A percentile compares a stretch with the other conserved stretches of the same genome.
Evolutionary conservation across 805 yeast species (phyloP).

Genomic region (Metschnikowia colocasiae): DNA sequence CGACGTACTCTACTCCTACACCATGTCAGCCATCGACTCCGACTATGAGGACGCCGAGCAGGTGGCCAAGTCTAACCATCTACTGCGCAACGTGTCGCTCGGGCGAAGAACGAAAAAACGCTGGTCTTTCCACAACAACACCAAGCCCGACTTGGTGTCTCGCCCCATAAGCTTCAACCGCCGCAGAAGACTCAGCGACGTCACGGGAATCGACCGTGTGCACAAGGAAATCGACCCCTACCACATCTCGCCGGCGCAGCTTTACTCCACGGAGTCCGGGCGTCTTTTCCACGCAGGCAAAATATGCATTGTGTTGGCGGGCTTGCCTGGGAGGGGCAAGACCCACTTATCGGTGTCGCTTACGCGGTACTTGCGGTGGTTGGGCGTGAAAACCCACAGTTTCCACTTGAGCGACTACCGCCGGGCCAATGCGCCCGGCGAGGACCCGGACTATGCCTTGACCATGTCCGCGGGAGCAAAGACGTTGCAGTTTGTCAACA

Average conservation of each 20-base stretch:
- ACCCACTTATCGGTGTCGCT: conserved; percentile 89
- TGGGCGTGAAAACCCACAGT: conserved; percentile 83
- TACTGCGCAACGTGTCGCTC: conserved; percentile 25
- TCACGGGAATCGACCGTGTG: conserved; percentile 51
- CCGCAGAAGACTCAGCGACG: conserved; percentile 37
- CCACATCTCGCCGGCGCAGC: conserved; percentile 85
- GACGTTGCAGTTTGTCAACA: conserved; percentile 43
- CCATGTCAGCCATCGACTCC: conserved; percentile 30
- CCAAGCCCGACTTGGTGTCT: conserved; percentile 37
- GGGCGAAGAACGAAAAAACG: conserved; percentile 38
- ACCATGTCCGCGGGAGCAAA: conserved; percentile 48
- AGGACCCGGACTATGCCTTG: conserved; percentile 61
- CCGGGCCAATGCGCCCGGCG: conserved; percentile 46
- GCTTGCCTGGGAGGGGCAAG: conserved; percentile 94
- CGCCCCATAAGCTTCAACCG: conserved; percentile 26
- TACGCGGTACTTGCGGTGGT: conserved; percentile 90
- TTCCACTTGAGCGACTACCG: conserved; percentile 86
- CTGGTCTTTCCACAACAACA: conserved; percentile 41
- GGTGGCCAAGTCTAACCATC: conserved; percentile 33
- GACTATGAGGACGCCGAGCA: conserved; percentile 30
- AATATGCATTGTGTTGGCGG: conserved; percentile 81
- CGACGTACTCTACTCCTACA: background rate
- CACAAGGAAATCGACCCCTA: conserved; percentile 59
- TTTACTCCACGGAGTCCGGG: conserved; percentile 90
- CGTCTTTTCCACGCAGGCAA: conserved; percentile 94